Evolutionary conservation across 2,329 filamentous ascomycete genomes (phyloP).

Genomic region (Colletotrichum filicis): DNA sequence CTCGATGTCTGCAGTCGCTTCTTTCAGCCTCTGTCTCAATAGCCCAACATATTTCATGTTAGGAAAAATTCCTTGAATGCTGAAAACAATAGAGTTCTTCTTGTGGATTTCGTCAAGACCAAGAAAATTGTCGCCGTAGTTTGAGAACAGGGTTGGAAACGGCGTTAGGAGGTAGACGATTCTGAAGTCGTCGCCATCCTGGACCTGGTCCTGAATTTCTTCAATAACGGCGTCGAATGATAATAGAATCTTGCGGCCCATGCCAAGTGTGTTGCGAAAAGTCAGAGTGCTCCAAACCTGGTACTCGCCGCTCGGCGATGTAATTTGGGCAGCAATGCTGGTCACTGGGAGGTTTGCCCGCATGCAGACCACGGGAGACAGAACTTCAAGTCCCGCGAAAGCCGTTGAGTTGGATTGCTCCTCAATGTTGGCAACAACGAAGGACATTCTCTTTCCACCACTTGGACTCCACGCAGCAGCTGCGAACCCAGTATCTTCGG

Average conservation of each 20-base stretch:
- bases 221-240: not conserved
- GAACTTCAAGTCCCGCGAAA: not conserved
- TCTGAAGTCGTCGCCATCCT: not conserved
- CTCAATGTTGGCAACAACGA: not conserved
- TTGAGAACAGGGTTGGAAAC: slow-evolving; percentile 7
- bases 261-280: not conserved
- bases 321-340: slow-evolving; percentile 1
- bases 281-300: slow-evolving; percentile 10
- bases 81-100: not conserved
- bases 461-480: not conserved
- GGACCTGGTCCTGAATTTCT: not conserved
- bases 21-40: not conserved
- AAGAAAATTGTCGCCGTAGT: not conserved
- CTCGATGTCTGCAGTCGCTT: not conserved
- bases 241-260: not conserved
- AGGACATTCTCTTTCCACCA: not conserved
- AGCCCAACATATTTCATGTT: not conserved
- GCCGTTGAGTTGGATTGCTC: not conserved
- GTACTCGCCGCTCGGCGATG: not conserved
- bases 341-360: not conserved
- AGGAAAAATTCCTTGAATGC: not conserved
- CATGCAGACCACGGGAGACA: not conserved
- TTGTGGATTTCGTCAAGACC: not conserved
- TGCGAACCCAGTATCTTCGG: slow-evolving; percentile 1
- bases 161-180: slow-evolving; percentile 23